phyloP scores from a whole-genome alignment of 2,329 filamentous ascomycete genomes.

The Fusarium agapanthi region DNA sequence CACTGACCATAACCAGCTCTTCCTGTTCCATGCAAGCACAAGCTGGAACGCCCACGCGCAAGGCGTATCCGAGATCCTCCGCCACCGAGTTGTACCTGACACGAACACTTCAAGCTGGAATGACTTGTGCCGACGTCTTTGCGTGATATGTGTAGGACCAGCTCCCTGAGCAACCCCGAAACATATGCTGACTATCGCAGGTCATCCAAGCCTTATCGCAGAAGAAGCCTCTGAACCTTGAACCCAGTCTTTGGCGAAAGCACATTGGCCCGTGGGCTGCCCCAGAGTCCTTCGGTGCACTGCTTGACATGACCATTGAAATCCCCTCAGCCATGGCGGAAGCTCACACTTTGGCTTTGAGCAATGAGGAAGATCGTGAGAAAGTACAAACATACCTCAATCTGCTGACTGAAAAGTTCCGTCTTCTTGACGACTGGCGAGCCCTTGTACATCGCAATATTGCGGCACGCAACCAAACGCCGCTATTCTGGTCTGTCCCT shows the following conservation, averaged over 20 bases:
- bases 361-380: fast-evolving
- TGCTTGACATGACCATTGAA: background rate
- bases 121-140: constrained; percentile 1
- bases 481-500: background rate
- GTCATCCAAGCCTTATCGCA: background rate
- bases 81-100: background rate
- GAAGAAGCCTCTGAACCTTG: background rate
- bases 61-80: constrained; percentile 9
- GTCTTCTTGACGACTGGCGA: background rate
- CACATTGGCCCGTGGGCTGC: background rate
- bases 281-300: background rate
- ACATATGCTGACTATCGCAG: background rate
- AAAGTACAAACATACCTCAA: fast-evolving
- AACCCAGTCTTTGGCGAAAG: background rate
- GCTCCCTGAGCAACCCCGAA: fast-evolving
- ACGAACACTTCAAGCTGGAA: background rate
- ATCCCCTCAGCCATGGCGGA: background rate
- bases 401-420: background rate
- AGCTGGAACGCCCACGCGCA: constrained; percentile 7
- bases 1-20: background rate
- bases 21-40: background rate
- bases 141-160: constrained; percentile 1
- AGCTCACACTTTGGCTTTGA: background rate
- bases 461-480: fast-evolving
- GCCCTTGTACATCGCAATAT: background rate